phyloP scores from a whole-genome alignment of 1,284 basidiomycete genomes.

The Fomitopsis betulina region DNA sequence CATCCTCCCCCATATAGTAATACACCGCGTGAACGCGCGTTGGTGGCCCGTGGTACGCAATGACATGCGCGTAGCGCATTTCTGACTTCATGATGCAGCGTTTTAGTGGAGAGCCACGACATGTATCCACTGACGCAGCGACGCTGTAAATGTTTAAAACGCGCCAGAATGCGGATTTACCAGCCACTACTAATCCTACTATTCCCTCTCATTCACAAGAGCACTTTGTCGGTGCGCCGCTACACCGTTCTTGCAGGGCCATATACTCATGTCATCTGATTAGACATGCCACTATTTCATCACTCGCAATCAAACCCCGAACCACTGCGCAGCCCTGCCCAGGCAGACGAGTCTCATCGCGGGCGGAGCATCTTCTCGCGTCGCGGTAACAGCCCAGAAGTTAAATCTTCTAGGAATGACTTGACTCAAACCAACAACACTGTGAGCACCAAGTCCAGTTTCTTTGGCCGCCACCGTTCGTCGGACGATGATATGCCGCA shows the following conservation, averaged over 20 bases:
- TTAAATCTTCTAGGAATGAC: constrained; percentile 8
- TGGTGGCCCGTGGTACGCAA: no score
- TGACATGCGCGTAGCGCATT: no score
- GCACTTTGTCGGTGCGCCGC: not conserved
- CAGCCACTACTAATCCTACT: not conserved
- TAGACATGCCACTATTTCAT: constrained; percentile 19
- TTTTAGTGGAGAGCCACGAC: not conserved
- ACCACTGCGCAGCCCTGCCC: constrained; percentile 6
- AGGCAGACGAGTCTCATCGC: constrained; percentile 4
- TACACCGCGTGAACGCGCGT: not conserved
- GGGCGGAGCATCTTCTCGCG: constrained; percentile 18
- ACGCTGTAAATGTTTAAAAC: not conserved
- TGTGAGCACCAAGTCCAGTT: constrained; percentile 11
- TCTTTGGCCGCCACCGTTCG: constrained; percentile 26
- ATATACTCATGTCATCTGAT: not conserved
- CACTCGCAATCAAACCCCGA: constrained; percentile 10
- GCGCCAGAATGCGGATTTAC: not conserved
- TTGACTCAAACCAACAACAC: constrained; percentile 6
- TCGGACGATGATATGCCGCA: constrained; percentile 17
- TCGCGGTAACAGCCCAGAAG: constrained; percentile 14
- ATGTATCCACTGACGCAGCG: constrained; percentile 18
- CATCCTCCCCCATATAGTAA: constrained; percentile 7
- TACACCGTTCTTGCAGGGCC: not conserved
- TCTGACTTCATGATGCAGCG: no score
- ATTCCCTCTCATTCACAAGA: not conserved